A percentile compares a stretch with the other conserved stretches of the same genome.
Evolutionary conservation across 805 yeast genomes (phyloP).

Genomic region (Pichia rugopelliculosa): DNA sequence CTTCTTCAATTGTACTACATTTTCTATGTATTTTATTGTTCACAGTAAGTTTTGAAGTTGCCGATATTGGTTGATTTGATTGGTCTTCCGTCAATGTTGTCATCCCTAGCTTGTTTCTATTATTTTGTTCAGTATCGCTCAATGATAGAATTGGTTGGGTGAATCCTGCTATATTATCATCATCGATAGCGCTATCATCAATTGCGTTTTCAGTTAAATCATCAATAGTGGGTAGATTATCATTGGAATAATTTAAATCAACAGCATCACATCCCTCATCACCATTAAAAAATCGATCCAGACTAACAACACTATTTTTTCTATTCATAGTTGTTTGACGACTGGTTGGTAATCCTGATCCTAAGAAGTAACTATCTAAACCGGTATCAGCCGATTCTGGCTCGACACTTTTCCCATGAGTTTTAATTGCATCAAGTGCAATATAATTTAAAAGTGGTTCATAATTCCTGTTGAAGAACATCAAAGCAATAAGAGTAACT

Average conservation of each 20-base stretch:
- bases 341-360: constrained; percentile 3
- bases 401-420: constrained; percentile 28
- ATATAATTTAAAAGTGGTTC: constrained; percentile 47
- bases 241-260: constrained; percentile 5
- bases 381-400: constrained; percentile 15
- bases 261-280: constrained; percentile 15
- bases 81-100: not conserved
- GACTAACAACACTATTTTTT: constrained; percentile 10
- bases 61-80: not conserved
- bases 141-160: not conserved
- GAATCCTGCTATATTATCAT: not conserved
- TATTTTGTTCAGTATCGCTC: not conserved
- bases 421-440: constrained; percentile 51
- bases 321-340: constrained; percentile 5
- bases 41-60: not conserved
- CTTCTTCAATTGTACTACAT: constrained; percentile 50
- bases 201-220: not conserved
- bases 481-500: constrained; percentile 36
- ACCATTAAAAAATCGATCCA: constrained; percentile 11
- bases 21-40: constrained; percentile 17
- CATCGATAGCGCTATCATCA: not conserved
- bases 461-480: constrained; percentile 48
- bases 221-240: not conserved
- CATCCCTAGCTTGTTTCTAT: not conserved
- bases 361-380: constrained; percentile 11